A percentile compares a stretch with the other conserved stretches of the same genome.
phyloP scores from a whole-genome alignment of 2,329 filamentous ascomycete genomes.

The Botryotinia narcissicola region DNA sequence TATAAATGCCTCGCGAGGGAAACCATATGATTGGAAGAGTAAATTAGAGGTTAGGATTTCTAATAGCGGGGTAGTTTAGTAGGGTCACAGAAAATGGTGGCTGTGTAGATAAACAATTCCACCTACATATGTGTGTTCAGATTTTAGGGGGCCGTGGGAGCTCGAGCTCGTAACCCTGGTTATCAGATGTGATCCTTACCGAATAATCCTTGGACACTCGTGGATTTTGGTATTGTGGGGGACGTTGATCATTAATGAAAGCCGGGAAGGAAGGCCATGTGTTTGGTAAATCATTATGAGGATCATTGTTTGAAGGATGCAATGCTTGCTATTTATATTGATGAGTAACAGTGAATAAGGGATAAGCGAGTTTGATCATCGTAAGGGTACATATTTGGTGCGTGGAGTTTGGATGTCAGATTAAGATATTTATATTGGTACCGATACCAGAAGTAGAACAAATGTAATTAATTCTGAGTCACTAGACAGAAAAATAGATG shows the following conservation, averaged over 20 bases:
- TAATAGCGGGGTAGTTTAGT: not conserved
- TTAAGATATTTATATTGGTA: not conserved
- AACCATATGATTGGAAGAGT: not conserved
- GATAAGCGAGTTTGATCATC: not conserved
- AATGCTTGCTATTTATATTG: not conserved
- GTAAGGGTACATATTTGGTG: not conserved
- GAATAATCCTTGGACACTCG: not conserved
- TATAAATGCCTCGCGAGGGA: not conserved
- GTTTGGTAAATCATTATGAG: not conserved
- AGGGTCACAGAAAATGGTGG: not conserved
- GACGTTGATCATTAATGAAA: not conserved
- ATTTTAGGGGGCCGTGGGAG: not conserved
- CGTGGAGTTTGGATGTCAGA: not conserved
- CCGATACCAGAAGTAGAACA: not conserved
- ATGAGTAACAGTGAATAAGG: not conserved
- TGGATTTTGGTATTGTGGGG: not conserved
- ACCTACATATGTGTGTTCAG: not conserved
- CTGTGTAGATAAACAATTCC: not conserved
- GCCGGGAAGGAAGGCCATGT: not conserved
- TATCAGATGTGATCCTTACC: not conserved
- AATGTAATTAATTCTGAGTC: not conserved
- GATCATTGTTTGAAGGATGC: not conserved
- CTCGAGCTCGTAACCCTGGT: not conserved
- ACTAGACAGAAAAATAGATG: not conserved
- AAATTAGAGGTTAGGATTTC: not conserved